Evolutionary conservation across 2,329 filamentous ascomycete genomes (phyloP).

Genomic region (Colletotrichum truncatum): DNA sequence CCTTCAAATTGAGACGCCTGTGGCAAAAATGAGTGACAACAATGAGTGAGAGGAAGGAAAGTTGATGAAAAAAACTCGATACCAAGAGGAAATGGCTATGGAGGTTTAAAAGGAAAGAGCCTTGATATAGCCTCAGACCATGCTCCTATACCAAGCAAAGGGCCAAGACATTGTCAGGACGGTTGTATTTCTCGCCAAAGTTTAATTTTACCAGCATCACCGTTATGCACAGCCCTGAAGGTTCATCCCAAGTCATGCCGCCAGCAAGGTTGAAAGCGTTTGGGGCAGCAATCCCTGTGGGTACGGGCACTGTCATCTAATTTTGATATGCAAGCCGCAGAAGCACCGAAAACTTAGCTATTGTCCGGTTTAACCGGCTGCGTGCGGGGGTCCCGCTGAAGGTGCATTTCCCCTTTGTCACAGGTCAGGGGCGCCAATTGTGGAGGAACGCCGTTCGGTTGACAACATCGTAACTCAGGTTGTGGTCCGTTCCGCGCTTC

Average conservation of each 20-base stretch:
- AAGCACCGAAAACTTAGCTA: not conserved
- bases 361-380: not conserved
- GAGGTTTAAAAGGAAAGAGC: no score
- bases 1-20: no score
- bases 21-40: no score
- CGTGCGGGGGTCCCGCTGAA: not conserved
- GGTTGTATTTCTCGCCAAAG: not conserved
- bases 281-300: not conserved
- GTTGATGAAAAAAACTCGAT: no score
- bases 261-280: slow-evolving; percentile 2
- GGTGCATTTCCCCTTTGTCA: not conserved
- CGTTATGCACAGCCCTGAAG: not conserved
- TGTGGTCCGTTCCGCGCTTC: not conserved
- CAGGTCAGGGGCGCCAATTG: not conserved
- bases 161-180: no score
- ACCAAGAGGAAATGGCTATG: no score
- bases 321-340: not conserved
- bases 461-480: not conserved
- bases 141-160: no score
- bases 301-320: slow-evolving; percentile 8
- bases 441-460: not conserved
- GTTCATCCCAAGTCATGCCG: slow-evolving; percentile 11
- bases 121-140: no score
- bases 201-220: slow-evolving; percentile 21
- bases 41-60: no score